phyloP scores from a whole-genome alignment of 139 green algal genomes.

The Chlorella sp. region DNA sequence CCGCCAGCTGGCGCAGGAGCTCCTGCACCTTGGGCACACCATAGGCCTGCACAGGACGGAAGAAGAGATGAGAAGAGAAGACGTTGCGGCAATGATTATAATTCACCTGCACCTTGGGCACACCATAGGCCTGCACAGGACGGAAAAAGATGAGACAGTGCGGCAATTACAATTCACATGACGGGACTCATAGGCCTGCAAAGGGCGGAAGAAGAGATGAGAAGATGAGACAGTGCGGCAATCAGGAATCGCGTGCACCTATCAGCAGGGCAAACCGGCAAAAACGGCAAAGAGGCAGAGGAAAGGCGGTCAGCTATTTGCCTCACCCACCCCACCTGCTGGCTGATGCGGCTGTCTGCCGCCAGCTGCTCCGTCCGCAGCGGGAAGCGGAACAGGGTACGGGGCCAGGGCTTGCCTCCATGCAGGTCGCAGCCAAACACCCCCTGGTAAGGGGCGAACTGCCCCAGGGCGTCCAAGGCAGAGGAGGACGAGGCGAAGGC shows the following conservation, averaged over 20 bases:
- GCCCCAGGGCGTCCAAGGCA: neutral
- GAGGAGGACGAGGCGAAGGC: neutral
- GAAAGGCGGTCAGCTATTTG: no score
- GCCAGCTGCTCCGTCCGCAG: conserved; percentile 46
- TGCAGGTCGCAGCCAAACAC: conserved; percentile 20
- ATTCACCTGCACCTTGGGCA: conserved; percentile 30
- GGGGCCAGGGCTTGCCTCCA: conserved; percentile 20
- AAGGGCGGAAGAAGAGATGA: no score
- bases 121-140: conserved; percentile 55
- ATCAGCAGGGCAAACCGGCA: no score
- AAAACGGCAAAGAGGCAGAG: no score
- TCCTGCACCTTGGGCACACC: conserved; percentile 27
- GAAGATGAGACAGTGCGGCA: no score
- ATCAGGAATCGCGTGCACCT: no score
- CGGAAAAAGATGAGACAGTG: no score
- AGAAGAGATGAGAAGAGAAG: no score
- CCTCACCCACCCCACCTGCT: conserved; percentile 44
- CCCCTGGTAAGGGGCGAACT: conserved; percentile 9
- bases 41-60: conserved; percentile 64
- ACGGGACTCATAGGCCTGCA: conserved; percentile 48
- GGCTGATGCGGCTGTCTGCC: conserved; percentile 49
- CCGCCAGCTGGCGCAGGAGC: conserved; percentile 46
- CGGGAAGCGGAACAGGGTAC: conserved; percentile 72
- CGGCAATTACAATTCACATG: no score
- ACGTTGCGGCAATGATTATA: no score